Percentiles rank a stretch among this genome's conserved stretches.
Conservation (phyloP, 345 rosid genomes). For the Psidium friedrichsthalianum region DNA sequence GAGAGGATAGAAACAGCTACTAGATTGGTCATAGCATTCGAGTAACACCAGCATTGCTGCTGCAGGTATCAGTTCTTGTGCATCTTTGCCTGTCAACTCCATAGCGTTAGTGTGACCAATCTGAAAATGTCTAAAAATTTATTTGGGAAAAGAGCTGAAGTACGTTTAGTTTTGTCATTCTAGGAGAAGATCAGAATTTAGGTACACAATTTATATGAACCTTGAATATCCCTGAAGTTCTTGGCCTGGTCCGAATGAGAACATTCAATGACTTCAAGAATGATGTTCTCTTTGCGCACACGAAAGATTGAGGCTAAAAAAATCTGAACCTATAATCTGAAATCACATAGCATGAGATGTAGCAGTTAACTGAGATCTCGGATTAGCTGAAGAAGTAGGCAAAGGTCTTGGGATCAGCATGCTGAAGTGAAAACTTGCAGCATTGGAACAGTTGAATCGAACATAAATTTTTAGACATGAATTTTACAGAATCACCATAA, state of each 20-base stretch:
- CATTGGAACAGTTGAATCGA: neutral
- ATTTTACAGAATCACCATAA: neutral
- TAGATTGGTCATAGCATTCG: neutral
- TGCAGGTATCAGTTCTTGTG: rapidly evolving
- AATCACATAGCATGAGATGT: neutral
- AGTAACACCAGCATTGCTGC: neutral
- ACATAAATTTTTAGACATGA: neutral
- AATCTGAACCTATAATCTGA: neutral
- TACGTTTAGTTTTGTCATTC: neutral
- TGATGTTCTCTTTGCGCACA: neutral
- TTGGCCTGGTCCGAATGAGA: neutral
- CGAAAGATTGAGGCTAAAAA: neutral
- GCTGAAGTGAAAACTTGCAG: neutral
- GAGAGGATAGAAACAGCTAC: neutral
- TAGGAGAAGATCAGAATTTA: neutral
- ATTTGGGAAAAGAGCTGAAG: neutral
- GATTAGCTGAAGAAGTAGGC: neutral
- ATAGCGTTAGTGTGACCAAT: neutral
- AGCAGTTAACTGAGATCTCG: neutral
- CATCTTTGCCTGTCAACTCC: neutral
- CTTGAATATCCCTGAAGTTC: neutral
- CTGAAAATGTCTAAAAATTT: neutral
- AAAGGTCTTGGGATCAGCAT: neutral
- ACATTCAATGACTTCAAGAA: neutral
- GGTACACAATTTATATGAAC: neutral